phyloP scores from a whole-genome alignment of 306 rosid species.

The Sindora glabra region DNA sequence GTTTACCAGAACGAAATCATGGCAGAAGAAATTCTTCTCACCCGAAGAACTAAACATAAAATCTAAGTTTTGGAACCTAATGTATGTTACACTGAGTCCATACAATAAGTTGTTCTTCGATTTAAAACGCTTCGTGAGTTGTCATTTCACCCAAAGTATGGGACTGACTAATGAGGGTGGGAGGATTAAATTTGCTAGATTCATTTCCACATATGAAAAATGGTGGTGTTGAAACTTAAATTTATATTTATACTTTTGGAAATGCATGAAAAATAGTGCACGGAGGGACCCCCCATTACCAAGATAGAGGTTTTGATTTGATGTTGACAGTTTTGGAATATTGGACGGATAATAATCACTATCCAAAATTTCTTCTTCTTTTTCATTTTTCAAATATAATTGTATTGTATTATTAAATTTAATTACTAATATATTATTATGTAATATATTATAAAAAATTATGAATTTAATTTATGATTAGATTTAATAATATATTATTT shows the following conservation, averaged over 20 bases:
- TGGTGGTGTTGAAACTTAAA: no score
- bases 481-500: no score
- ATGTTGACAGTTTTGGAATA: conserved; percentile 72
- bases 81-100: no score
- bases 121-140: not conserved
- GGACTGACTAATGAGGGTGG: not conserved
- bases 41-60: no score
- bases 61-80: no score
- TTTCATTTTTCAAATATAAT: conserved; percentile 19
- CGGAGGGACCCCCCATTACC: conserved; percentile 41
- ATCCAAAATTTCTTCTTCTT: conserved; percentile 49
- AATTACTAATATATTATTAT: conserved; percentile 18
- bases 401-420: no score
- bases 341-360: conserved; percentile 64
- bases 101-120: not conserved
- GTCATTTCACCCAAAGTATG: conserved; percentile 4
- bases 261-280: conserved; percentile 20
- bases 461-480: no score
- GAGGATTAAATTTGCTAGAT: no score
- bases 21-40: no score
- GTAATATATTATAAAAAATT: no score
- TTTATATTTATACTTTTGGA: conserved; percentile 7
- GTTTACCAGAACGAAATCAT: no score
- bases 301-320: conserved; percentile 46
- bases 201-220: no score